Evolutionary conservation across 225 moss, liverwort and hornwort species (phyloP).

Genomic region (Climacium dendroides): DNA sequence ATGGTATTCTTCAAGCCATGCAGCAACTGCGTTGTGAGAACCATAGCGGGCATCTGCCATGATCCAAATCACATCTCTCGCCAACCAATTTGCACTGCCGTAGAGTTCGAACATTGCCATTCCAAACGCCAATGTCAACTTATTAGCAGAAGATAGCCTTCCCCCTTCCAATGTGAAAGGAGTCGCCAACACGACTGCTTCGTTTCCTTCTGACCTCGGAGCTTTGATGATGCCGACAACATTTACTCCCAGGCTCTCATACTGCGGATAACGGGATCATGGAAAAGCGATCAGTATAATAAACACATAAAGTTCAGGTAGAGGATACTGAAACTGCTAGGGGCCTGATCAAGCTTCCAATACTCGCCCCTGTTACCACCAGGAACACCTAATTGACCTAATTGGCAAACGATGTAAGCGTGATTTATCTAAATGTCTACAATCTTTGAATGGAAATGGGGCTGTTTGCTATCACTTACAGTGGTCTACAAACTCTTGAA

Average conservation of each 20-base stretch:
- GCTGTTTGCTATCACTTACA: not conserved
- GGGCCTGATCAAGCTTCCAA: not conserved
- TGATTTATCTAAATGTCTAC: not conserved
- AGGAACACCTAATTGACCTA: not conserved
- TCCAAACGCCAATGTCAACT: constrained; percentile 67
- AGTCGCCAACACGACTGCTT: constrained; percentile 91
- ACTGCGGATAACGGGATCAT: constrained; percentile 1
- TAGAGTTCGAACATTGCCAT: constrained; percentile 71
- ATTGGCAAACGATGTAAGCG: not conserved
- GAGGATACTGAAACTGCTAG: not conserved
- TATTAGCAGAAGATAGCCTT: constrained; percentile 38
- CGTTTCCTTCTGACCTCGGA: constrained; percentile 90
- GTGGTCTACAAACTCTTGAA: not conserved
- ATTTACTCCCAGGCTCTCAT: constrained; percentile 50
- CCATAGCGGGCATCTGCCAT: constrained; percentile 84
- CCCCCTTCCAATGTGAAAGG: constrained; percentile 46
- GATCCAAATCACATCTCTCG: constrained; percentile 90
- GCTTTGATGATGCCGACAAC: constrained; percentile 90
- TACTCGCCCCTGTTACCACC: not conserved
- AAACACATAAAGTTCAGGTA: not conserved
- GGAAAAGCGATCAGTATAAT: not conserved
- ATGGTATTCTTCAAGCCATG: constrained; percentile 90
- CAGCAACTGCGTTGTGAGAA: constrained; percentile 73
- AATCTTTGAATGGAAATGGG: not conserved
- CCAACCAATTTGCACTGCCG: constrained; percentile 67